Evolutionary conservation across 768 basidiomycete species (phyloP).

Genomic region (Fistulinella prunicolor): DNA sequence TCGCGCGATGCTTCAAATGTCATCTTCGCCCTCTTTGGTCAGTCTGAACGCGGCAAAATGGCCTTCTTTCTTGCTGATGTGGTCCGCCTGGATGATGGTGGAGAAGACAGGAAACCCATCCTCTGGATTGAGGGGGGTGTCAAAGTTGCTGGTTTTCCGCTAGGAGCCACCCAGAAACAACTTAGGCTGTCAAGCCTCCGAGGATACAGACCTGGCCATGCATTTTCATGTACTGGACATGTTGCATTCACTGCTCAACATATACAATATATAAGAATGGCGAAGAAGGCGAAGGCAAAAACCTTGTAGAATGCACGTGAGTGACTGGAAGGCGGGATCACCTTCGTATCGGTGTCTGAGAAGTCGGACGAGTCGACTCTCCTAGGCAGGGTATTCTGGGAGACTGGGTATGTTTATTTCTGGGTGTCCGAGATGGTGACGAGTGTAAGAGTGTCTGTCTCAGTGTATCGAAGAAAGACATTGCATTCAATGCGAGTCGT

Average conservation of each 20-base stretch:
- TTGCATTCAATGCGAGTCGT: conserved; percentile 29
- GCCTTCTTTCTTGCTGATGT: conserved; percentile 99
- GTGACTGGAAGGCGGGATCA: conserved; percentile 20
- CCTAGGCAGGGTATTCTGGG: conserved; percentile 46
- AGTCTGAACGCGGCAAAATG: conserved; percentile 97
- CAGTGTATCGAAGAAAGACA: not conserved
- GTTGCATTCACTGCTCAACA: too few relatives aligned
- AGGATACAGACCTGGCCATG: too few relatives aligned
- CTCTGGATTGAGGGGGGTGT: conserved; percentile 95
- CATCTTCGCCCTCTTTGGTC: conserved; percentile 94
- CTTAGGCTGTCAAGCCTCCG: too few relatives aligned
- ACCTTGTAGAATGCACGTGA: too few relatives aligned
- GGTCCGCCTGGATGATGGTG: conserved; percentile 96
- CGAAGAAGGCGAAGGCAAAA: too few relatives aligned
- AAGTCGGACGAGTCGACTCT: conserved; percentile 44
- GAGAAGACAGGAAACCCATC: conserved; percentile 99
- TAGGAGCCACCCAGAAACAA: conserved; percentile 53
- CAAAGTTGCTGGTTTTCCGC: conserved; percentile 98
- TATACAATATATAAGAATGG: too few relatives aligned
- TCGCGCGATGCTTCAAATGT: conserved; percentile 80
- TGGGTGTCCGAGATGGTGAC: conserved; percentile 40
- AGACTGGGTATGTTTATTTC: conserved; percentile 63
- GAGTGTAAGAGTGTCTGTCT: too few relatives aligned
- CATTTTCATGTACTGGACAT: too few relatives aligned
- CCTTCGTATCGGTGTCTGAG: too few relatives aligned